phyloP scores from a whole-genome alignment of 371 early-diverging fungal genomes.

The Mortierella sp. region DNA sequence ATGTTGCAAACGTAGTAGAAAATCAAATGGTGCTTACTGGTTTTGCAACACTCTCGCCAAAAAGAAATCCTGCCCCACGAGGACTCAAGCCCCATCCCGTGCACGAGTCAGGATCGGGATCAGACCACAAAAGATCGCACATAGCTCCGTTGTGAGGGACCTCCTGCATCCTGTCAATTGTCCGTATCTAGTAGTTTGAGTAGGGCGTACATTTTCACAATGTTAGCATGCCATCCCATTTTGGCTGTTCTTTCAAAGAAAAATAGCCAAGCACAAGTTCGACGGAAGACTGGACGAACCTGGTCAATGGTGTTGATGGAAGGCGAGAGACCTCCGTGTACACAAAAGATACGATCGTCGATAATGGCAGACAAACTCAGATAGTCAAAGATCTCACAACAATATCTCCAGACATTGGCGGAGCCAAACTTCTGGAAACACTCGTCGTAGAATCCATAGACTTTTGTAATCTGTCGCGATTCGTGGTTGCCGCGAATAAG shows the following conservation, averaged over 20 bases:
- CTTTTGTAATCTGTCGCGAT: slow-evolving; percentile 97
- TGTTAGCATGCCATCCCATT: neutral
- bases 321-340: slow-evolving; percentile 99
- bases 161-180: slow-evolving; percentile 98
- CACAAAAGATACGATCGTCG: slow-evolving; percentile 96
- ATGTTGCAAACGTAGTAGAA: neutral
- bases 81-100: slow-evolving; percentile 96
- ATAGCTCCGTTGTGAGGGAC: slow-evolving; percentile 99
- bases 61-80: slow-evolving; percentile 99
- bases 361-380: slow-evolving; percentile 95
- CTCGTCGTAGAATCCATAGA: slow-evolving; percentile 99
- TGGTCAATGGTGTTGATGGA: slow-evolving; percentile 95
- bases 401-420: slow-evolving; percentile 97
- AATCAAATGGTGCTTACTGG: slow-evolving; percentile 63
- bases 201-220: neutral
- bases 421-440: slow-evolving; percentile 98
- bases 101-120: slow-evolving; percentile 89
- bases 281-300: slow-evolving; percentile 57
- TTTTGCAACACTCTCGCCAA: slow-evolving; percentile 94
- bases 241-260: neutral
- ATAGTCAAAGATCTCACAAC: slow-evolving; percentile 99
- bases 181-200: slow-evolving; percentile 78
- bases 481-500: slow-evolving; percentile 99
- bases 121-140: slow-evolving; percentile 99
- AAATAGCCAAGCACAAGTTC: neutral